A percentile compares a stretch with the other conserved stretches of the same genome.
These are phyloP conservation scores for Polychaeton citri DNA, from an alignment of 2,329 filamentous ascomycete genomes.

Conservation along the genomic window DNA sequence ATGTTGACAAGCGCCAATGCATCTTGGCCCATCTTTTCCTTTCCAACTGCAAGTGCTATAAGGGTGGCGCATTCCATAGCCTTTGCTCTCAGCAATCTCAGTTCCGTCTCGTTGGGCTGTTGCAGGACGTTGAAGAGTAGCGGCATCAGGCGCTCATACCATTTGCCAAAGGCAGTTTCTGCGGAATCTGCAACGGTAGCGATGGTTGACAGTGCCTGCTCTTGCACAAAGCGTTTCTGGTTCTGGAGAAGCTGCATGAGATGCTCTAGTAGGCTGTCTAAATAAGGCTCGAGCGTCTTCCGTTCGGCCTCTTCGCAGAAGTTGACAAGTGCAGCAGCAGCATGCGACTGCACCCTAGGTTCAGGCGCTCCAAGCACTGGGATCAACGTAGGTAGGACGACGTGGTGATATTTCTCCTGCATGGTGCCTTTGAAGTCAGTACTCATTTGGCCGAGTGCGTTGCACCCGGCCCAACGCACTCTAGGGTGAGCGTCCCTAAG, in stretches of 20 bases:
- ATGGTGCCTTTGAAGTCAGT: slow-evolving; percentile 97
- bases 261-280: slow-evolving; percentile 73
- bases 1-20: slow-evolving; percentile 78
- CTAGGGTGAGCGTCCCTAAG: slow-evolving; percentile 82
- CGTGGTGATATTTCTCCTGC: slow-evolving; percentile 88
- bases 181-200: slow-evolving; percentile 98
- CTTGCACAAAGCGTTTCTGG: slow-evolving; percentile 90
- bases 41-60: slow-evolving; percentile 88
- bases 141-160: slow-evolving; percentile 94
- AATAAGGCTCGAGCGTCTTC: slow-evolving; percentile 76
- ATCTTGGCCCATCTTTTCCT: slow-evolving; percentile 79
- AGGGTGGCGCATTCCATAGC: slow-evolving; percentile 98
- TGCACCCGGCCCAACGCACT: slow-evolving; percentile 94
- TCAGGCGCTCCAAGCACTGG: slow-evolving; percentile 83
- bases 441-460: slow-evolving; percentile 98
- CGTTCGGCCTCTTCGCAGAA: slow-evolving; percentile 98
- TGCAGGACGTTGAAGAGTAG: slow-evolving; percentile 79
- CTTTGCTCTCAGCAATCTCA: slow-evolving; percentile 80
- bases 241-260: slow-evolving; percentile 81
- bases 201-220: slow-evolving; percentile 94
- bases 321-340: slow-evolving; percentile 93
- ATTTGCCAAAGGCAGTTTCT: slow-evolving; percentile 85
- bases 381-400: slow-evolving; percentile 80
- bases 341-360: slow-evolving; percentile 89
- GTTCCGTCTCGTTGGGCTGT: slow-evolving; percentile 86